Percentiles rank a stretch among this genome's conserved stretches.
Conservation (phyloP, 148 eudicot species). For the Heliosperma pusillum region DNA sequence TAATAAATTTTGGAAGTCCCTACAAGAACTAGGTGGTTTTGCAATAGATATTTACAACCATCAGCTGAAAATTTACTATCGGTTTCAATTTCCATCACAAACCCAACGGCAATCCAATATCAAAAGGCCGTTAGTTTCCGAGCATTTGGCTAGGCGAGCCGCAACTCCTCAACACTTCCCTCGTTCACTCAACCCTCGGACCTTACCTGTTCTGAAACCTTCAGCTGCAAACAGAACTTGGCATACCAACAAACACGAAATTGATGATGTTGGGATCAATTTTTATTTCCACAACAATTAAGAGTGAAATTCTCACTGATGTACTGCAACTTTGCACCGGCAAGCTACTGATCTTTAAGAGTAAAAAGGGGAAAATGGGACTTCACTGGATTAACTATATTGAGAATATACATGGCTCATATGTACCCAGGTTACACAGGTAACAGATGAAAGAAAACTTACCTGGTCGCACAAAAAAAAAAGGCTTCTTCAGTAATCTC, state of each 20-base stretch:
- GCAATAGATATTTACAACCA: too few relatives aligned
- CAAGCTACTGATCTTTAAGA: not conserved
- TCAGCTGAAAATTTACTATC: too few relatives aligned
- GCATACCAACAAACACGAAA: not conserved
- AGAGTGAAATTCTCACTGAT: too few relatives aligned
- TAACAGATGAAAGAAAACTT: slow-evolving; percentile 3
- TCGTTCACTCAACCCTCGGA: too few relatives aligned
- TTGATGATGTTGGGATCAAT: not conserved
- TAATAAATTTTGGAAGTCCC: too few relatives aligned
- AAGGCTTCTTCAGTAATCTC: not conserved
- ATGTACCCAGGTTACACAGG: not conserved
- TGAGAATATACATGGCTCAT: slow-evolving; percentile 7
- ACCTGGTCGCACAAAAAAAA: not conserved
- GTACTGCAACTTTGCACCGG: not conserved
- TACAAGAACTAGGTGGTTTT: too few relatives aligned
- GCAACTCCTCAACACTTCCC: not conserved
- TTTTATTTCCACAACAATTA: not conserved
- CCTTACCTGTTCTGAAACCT: not conserved
- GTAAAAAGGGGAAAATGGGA: not conserved
- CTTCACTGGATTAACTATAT: not conserved
- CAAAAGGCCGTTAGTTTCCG: too few relatives aligned
- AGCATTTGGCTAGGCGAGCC: not conserved
- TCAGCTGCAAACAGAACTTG: not conserved
- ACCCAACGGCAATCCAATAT: not conserved
- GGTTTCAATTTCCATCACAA: too few relatives aligned